A percentile compares a stretch with the other conserved stretches of the same genome.
Conservation (phyloP, 495 filamentous ascomycete genomes). For the Podospora fimiseda region DNA sequence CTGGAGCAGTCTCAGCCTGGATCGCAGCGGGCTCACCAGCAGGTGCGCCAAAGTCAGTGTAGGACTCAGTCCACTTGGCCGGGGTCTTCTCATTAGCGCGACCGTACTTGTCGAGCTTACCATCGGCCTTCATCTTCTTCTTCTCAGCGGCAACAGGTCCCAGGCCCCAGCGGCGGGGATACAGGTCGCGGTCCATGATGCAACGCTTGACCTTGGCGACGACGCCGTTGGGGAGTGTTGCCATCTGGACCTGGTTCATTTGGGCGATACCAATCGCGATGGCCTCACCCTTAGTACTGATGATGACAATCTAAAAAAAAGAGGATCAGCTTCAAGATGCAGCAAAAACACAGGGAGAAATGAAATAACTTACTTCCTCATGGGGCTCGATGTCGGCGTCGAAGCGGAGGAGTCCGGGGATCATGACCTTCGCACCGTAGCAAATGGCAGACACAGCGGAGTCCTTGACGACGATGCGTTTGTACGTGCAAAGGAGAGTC, state of each 20-base stretch:
- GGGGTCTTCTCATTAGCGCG: conserved; percentile 87
- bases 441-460: conserved; percentile 91
- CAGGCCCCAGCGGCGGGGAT: conserved; percentile 90
- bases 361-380: conserved; percentile 19
- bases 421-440: conserved; percentile 98
- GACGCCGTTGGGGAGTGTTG: conserved; percentile 89
- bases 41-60: conserved; percentile 73
- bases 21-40: conserved; percentile 26
- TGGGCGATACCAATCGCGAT: conserved; percentile 92
- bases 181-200: conserved; percentile 98
- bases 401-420: conserved; percentile 87
- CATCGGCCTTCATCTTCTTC: conserved; percentile 98
- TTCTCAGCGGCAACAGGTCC: conserved; percentile 88
- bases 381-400: conserved; percentile 65
- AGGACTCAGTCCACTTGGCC: conserved; percentile 78
- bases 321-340: too few species aligned
- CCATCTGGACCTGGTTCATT: conserved; percentile 60
- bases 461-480: conserved; percentile 96
- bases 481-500: conserved; percentile 83
- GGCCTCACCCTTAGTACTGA: conserved; percentile 97
- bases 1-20: conserved; percentile 31
- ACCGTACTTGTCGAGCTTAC: conserved; percentile 96
- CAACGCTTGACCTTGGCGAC: conserved; percentile 94
- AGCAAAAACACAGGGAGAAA: too few species aligned
- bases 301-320: conserved; percentile 85